These are phyloP conservation scores for Asterochloris erici DNA, from an alignment of 139 green algal genomes.

Conservation along the genomic window DNA sequence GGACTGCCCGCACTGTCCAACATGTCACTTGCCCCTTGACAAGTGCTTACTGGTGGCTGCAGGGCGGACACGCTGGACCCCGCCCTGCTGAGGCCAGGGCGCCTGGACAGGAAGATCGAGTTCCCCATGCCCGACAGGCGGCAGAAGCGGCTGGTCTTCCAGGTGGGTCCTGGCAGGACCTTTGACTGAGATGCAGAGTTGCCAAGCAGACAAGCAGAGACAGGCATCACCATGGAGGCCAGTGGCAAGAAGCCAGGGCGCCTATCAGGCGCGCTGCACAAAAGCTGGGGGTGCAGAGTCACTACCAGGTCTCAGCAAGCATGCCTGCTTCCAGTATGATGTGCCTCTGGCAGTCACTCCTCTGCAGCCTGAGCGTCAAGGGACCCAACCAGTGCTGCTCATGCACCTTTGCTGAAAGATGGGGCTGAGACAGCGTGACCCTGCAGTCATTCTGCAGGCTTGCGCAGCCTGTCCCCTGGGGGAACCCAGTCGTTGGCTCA, in stretches of 20 bases:
- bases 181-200: too few species aligned
- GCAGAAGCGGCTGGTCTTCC: conserved; percentile 98
- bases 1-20: too few species aligned
- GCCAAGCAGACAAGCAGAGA: too few species aligned
- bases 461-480: too few species aligned
- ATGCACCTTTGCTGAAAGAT: background rate
- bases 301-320: background rate
- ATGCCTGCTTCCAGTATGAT: background rate
- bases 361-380: background rate
- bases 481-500: too few species aligned
- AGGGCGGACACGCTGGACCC: conserved; percentile 96
- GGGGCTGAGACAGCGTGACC: background rate
- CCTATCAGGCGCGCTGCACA: background rate
- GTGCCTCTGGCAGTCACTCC: background rate
- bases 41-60: too few species aligned
- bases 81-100: conserved; percentile 92
- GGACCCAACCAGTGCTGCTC: background rate
- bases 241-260: too few species aligned
- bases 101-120: conserved; percentile 99
- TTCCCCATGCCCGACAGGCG: conserved; percentile 96
- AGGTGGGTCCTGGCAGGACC: conserved; percentile 48
- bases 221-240: too few species aligned
- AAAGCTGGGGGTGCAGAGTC: background rate
- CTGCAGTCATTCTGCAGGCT: too few species aligned
- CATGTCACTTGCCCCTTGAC: too few species aligned